Evolutionary conservation across 2,329 filamentous ascomycete genomes (phyloP), one percentile per base, ranked within the genome.

Genomic region (Alternaria burnsii): DNA sequence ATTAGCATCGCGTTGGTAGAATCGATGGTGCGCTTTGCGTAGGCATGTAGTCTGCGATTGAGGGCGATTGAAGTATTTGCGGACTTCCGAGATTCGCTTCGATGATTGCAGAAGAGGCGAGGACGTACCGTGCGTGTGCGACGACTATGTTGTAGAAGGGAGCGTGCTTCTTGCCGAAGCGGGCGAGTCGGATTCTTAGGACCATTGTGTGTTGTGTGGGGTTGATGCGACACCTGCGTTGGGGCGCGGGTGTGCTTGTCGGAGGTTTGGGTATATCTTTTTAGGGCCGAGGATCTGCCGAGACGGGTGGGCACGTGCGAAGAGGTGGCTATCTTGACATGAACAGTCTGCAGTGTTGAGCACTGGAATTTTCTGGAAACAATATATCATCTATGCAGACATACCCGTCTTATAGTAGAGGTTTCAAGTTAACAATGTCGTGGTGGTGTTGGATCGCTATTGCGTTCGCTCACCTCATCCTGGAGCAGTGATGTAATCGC

Each of bases 91-190:
- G 34, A 28, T 20, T 5, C 28, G 28, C 28, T 11, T 10, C 0
- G 16, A 5, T 7, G 12, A 38, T 50, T 43, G 20, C n/a, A 11
- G 50, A 34, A 34, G 44, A 40, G 16, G 16, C 26, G 43, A 47
- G 24, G 28, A 52, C 84, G 67, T 86, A 96, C 92, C 94, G 89
- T 47, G 94, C 94, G 75, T 98, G 94, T 16, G 93, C 88, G 67
- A 99, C 92, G 68, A 98, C 93, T 66, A 99, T 97, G 83, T 99
- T 99, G 86, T 97, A 99, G 72, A 97, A 91, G 3, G 95, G 94
- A n/a, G 87, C 79, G 78, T 97, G 94, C 67, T 87, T 88, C 79
- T 91, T 92, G 77, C 94, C 93, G 79, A 98, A 97, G 79, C 95
- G 94, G 71, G 95, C 92, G 71, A 99, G 89, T 61, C 95, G 91